Base-by-base conservation (phyloP, 108 stramenopile species). In the Chaetoceros tenuissimus region DNA sequence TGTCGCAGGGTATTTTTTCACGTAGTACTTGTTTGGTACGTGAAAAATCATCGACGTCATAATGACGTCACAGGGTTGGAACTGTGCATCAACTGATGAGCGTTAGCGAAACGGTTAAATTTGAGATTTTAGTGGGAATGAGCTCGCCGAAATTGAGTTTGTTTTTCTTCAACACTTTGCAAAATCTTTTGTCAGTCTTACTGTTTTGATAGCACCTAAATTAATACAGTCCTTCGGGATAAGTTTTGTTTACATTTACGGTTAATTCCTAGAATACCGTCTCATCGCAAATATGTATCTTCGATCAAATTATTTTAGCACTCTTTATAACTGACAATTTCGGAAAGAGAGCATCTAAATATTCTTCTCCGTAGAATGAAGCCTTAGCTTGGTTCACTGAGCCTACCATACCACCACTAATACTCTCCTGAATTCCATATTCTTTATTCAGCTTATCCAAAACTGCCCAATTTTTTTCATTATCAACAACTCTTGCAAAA, bases 241-340 rank as follows among this genome's bases (percentile, higher is more conserved):
- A n/a, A n/a, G n/a, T n/a, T 24, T 68, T 23, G 70, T 75, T 31
- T 74, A 80, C 55, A 62, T 63, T 27, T 20, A 28, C 2, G 72
- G 75, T 31, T 80, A 74, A 74, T 24, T 75, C 3, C 79, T 73
- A 2, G 75, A 80, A 63, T 75, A 80, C 28, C 40, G 75, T 53
- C 1, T 75, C 0, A 72, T 72, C 17, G 75, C 75, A 63, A 51
- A 63, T 0, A 17, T 75, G n/a, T n/a, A n/a, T n/a, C n/a, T n/a
- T n/a, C n/a, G n/a, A n/a, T 57, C 34, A 63, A 10, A 68, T 22
- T 53, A 60, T 17, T 3, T 52, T 52, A 3, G 53, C 67, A 23
- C 47, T 28, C 48, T 53, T n/a, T 7, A 70, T 70, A 17, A 50
- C 34, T 51, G 69, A 65, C 3, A 70, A 29, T 40, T 50, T 70